Evolutionary conservation across 2,329 filamentous ascomycete genomes (phyloP), one percentile per base, ranked within the genome.

Genomic region (Alternaria triticimaculans): DNA sequence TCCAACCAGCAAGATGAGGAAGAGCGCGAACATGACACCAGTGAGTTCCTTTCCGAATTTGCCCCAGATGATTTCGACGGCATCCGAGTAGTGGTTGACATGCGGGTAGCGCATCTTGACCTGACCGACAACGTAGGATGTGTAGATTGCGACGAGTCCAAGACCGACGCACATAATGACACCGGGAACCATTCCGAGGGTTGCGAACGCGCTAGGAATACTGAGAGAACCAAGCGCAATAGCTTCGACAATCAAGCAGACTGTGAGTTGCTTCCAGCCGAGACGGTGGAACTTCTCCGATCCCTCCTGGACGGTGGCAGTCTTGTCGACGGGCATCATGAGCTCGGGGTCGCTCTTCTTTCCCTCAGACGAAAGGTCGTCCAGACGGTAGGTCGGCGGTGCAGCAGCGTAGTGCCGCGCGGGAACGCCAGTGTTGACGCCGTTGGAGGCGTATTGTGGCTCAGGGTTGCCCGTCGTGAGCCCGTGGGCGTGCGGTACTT

Each of bases 11-110:
- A 93, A 89, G 30, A 78, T 70, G 48, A 78, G 62, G 66, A 77
- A 78, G 23, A 79, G 69, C 45, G 72, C 74, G 62, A 77, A 78
- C 58, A 93, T 75, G 78, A 90, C 88, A 67, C 89, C 87, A 0
- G 89, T 89, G 50, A 87, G 82, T 58, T 80, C 77, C 41, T 77
- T 75, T 54, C 78, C 78, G 55, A 78, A 78, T 18, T 80, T 80
- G 12, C 91, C 91, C 71, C 85, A 84, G 64, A 93, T 82, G 60
- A 92, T 83, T 50, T 86, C 82, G 5, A 89, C 90, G 7, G 89
- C 90, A 69, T 93, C 90, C 26, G 89, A 89, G 77, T 92, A 91
- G 75, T 89, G 89, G 51, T 86, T 84, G 60, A 92, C 85, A 10
- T 88, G 81, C 5, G 90, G 89, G 72, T 87, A 84, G 59, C 76